A percentile compares a stretch with the other conserved stretches of the same genome.
These are phyloP conservation scores for Ceratobasidium sp. DNA, from an alignment of 1,284 basidiomycete genomes.

Conservation along the genomic window DNA sequence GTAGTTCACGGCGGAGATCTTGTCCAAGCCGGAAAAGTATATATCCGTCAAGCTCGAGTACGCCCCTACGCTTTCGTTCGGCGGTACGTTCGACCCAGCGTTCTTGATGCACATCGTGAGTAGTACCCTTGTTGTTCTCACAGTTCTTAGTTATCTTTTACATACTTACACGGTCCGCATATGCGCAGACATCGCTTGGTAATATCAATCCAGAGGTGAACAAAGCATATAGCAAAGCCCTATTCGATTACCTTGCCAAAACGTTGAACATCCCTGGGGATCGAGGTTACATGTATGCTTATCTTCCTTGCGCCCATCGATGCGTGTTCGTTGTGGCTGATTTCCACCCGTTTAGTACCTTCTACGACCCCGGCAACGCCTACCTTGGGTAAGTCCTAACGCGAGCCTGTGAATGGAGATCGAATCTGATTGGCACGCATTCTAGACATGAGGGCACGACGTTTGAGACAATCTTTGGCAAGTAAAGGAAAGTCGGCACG, in stretches of 20 bases:
- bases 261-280: slow-evolving; percentile 65
- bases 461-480: slow-evolving; percentile 63
- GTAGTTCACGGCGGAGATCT: slow-evolving; percentile 65
- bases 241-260: slow-evolving; percentile 68
- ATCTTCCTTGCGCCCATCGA: background rate
- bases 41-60: slow-evolving; percentile 68
- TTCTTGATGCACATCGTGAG: slow-evolving; percentile 70
- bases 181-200: slow-evolving; percentile 66
- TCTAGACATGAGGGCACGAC: slow-evolving; percentile 64
- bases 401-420: slow-evolving; percentile 12
- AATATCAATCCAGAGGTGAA: slow-evolving; percentile 67
- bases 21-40: slow-evolving; percentile 68
- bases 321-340: slow-evolving; percentile 4
- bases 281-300: slow-evolving; percentile 69
- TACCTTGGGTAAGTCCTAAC: slow-evolving; percentile 66
- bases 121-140: slow-evolving; percentile 34
- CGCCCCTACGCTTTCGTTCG: slow-evolving; percentile 70
- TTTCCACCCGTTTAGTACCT: slow-evolving; percentile 59
- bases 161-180: no score
- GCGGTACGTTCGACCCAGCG: slow-evolving; percentile 73
- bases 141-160: slow-evolving; percentile 28
- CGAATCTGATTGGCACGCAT: slow-evolving; percentile 9
- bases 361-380: slow-evolving; percentile 70
- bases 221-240: slow-evolving; percentile 66
- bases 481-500: slow-evolving; percentile 48